Evolutionary conservation across 257 asterid genomes (phyloP), one percentile per base, ranked within the genome.

Genomic region (Parsonsia alboflavescens): DNA sequence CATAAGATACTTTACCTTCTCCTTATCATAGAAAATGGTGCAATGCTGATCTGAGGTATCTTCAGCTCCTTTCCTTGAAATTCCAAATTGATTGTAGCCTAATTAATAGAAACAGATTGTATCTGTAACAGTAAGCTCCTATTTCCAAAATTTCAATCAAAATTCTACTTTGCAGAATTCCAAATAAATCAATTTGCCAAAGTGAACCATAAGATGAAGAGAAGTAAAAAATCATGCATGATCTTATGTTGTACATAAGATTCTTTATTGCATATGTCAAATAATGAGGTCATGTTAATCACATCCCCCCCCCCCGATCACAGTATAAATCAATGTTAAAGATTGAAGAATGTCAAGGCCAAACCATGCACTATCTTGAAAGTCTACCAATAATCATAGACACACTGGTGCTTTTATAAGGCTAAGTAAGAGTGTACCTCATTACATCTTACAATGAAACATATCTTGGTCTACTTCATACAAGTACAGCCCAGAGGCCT

Each of bases 61-160:
- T 76, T 91, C 96, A 12, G 90, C 79, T 61, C 99, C 99, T 85
- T 91, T 92, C 79, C 99, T 86, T 54, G 99, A 95, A 68, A 88
- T 85, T 73, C 99, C 99, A 74, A 92, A 92, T 78, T 89, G 98
- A 74, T 86, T 94, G 49, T 90, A 95, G 72, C 97, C 99, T 95
- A 85, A 62, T 82, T 13, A 56, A 42, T 71, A 75, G 62, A 16
- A 50, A 30, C 22, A 39, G 21, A 2, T 36, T 33, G 52, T 24
- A 46, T 3, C 41, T 45, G 15, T 19, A 72, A 66, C 28, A 72
- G 75, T 63, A 71, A 67, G 59, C 44, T 44, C 24, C 7, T 3
- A 24, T 56, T 58, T 69, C n/a, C 39, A 16, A 48, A 13, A n/a
- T 68, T 15, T 17, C 42, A 58, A 17, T 56, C 26, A 68, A 58